Conservation (phyloP, 2,329 filamentous ascomycete genomes). For the Dothideomycetes sp. region DNA sequence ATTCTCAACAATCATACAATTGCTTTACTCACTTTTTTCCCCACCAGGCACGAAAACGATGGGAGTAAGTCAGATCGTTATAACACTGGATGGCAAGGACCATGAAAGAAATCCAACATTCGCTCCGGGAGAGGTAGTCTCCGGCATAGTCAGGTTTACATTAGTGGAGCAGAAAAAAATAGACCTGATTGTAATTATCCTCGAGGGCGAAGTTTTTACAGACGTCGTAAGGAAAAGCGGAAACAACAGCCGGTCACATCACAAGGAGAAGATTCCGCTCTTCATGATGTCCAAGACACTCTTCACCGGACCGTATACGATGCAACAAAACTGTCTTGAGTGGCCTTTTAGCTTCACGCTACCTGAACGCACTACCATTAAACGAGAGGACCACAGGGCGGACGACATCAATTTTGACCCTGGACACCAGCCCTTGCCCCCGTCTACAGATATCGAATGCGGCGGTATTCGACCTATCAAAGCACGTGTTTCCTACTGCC, state of each 20-base stretch:
- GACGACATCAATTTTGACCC: neutral
- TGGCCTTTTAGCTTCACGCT: conserved; percentile 3
- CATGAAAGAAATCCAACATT: conserved; percentile 1
- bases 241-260: conserved; percentile 1
- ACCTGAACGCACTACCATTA: neutral
- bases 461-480: too few species aligned
- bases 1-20: too few species aligned
- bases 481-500: conserved; percentile 1
- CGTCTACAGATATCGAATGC: too few species aligned
- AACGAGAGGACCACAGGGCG: neutral
- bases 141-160: conserved; percentile 2
- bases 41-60: too few species aligned
- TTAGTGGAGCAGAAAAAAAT: conserved; percentile 1
- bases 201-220: conserved; percentile 2
- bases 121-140: conserved; percentile 1
- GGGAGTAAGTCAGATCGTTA: too few species aligned
- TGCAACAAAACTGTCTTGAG: neutral
- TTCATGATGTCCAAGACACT: neutral
- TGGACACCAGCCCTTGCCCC: conserved; percentile 1
- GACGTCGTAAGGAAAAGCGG: neutral
- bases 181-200: neutral
- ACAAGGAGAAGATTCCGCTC: conserved; percentile 2
- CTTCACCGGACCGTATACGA: conserved; percentile 2
- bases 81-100: neutral
- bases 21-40: too few species aligned